A percentile compares a stretch with the other conserved stretches of the same genome.
These are phyloP conservation scores for Phytophthora quininea DNA, from an alignment of 352 stramenopile species.

Conservation along the genomic window DNA sequence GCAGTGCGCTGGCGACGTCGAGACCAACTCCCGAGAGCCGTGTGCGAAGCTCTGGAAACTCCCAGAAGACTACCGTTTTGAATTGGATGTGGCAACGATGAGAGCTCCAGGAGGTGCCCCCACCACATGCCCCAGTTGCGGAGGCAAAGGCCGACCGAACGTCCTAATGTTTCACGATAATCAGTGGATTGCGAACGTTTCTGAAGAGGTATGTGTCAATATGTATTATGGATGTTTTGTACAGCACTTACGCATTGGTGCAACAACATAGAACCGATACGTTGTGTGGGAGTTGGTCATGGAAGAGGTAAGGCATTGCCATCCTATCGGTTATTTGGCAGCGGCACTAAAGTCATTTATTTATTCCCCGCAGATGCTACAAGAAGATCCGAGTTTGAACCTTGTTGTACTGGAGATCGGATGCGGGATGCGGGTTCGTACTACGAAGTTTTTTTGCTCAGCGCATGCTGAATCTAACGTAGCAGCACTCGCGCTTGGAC, in stretches of 20 bases:
- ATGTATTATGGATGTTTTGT: background rate
- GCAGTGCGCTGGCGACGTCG: constrained; percentile 69
- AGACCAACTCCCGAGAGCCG: constrained; percentile 37
- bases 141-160: constrained; percentile 74
- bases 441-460: background rate
- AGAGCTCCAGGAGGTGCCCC: constrained; percentile 39
- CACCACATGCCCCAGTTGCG: constrained; percentile 61
- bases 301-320: constrained; percentile 49
- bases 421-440: constrained; percentile 69
- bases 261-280: constrained; percentile 54
- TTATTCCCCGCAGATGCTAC: constrained; percentile 54
- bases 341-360: too few species aligned
- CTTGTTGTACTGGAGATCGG: constrained; percentile 87
- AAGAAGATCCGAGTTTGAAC: constrained; percentile 58
- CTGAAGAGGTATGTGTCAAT: constrained; percentile 53
- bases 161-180: constrained; percentile 93
- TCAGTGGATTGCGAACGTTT: constrained; percentile 77
- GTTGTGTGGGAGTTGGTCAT: constrained; percentile 80
- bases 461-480: too few species aligned
- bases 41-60: constrained; percentile 67
- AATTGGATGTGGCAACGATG: constrained; percentile 74
- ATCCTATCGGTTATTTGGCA: too few species aligned
- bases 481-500: background rate
- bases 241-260: background rate
- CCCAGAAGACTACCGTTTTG: constrained; percentile 58